phyloP scores from a whole-genome alignment of 169 alveolate genomes.

The Besnoitia besnoiti region DNA sequence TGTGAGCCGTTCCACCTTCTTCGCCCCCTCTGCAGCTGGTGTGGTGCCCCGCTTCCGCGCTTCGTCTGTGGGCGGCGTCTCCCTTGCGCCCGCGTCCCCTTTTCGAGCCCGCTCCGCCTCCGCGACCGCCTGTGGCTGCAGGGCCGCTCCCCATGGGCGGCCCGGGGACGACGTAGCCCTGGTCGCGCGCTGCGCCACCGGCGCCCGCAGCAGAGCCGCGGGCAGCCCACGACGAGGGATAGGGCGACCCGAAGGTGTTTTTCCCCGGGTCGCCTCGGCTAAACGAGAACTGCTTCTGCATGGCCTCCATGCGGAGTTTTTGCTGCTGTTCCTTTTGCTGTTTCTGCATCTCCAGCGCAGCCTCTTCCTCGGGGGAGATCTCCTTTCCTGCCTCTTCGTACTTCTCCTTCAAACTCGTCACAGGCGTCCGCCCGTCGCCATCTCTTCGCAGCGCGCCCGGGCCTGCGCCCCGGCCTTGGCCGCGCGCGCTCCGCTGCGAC shows the following conservation, averaged over 20 bases:
- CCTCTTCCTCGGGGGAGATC: constrained; percentile 32
- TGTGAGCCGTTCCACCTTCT: too few relatives aligned
- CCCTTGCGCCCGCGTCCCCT: too few relatives aligned
- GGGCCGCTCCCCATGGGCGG: not conserved
- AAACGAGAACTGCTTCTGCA: not conserved
- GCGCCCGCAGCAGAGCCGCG: not conserved
- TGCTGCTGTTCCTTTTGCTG: not conserved
- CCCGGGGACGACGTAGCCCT: not conserved
- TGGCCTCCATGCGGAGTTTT: not conserved
- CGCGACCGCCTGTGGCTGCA: not conserved
- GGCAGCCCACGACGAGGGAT: not conserved
- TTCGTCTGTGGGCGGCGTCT: too few relatives aligned
- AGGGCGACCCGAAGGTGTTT: not conserved
- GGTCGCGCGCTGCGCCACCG: not conserved
- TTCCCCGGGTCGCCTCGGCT: not conserved
- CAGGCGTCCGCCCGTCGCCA: not conserved
- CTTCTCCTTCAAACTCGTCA: not conserved
- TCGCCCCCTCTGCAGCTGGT: too few relatives aligned
- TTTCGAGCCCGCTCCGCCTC: not conserved
- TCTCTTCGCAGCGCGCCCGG: not conserved
- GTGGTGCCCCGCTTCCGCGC: too few relatives aligned
- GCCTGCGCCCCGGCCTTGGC: not conserved
- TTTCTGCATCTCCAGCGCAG: not conserved
- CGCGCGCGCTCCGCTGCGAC: not conserved
- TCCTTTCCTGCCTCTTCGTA: constrained; percentile 36